Conservation (phyloP, 441 rosid species). For the Corymbia citriodora region DNA sequence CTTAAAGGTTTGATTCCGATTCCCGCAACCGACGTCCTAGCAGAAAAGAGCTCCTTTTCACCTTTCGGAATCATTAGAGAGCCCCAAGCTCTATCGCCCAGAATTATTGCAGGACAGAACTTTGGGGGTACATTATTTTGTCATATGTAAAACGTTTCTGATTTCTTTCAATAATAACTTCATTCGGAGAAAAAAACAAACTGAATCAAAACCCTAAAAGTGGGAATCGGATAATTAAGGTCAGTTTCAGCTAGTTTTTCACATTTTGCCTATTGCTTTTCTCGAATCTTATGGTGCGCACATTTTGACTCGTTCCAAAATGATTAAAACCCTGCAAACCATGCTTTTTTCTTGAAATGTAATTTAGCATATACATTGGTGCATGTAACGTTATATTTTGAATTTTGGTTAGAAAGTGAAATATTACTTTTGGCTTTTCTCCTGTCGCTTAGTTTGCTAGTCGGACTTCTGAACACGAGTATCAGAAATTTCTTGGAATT, state of each 20-base stretch:
- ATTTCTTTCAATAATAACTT: not conserved
- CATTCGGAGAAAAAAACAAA: not conserved
- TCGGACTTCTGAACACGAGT: fast-evolving
- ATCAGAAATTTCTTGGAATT: not conserved
- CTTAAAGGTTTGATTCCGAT: not conserved
- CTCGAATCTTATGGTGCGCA: fast-evolving
- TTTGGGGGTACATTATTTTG: not conserved
- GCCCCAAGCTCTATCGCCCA: not conserved
- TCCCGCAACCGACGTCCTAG: not conserved
- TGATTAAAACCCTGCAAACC: not conserved
- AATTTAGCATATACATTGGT: not conserved
- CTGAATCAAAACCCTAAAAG: not conserved
- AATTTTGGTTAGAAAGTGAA: not conserved
- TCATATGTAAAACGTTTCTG: not conserved
- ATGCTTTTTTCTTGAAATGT: not conserved
- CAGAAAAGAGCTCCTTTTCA: not conserved
- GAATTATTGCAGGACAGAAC: not conserved
- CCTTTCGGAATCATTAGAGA: not conserved
- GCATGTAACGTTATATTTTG: not conserved
- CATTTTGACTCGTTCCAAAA: not conserved
- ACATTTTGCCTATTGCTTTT: not conserved
- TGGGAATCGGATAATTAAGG: not conserved
- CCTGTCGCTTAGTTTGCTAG: not conserved
- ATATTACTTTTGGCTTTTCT: not conserved
- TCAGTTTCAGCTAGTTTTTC: not conserved